phyloP scores from a whole-genome alignment of 441 rosid genomes.

The Codiaeum variegatum region DNA sequence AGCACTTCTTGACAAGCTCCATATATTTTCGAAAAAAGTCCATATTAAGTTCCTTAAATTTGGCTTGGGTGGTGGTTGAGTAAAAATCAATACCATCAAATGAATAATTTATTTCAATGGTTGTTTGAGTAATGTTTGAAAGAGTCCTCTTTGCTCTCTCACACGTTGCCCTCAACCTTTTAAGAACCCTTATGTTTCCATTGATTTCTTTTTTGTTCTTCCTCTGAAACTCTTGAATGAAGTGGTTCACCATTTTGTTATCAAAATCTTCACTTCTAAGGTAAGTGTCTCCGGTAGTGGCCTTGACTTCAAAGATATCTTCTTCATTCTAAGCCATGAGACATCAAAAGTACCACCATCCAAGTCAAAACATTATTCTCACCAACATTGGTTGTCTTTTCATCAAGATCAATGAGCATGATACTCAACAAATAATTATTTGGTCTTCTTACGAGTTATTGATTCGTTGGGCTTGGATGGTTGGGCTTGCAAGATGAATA shows the following conservation, averaged over 20 bases:
- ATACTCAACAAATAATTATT: no score
- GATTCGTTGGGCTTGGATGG: no score
- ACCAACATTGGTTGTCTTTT: conserved; percentile 51
- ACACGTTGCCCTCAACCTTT: conserved; percentile 58
- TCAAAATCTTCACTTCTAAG: conserved; percentile 69
- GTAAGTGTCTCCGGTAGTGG: conserved; percentile 70
- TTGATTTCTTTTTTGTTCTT: conserved; percentile 68
- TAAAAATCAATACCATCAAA: conserved; percentile 69
- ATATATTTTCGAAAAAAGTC: conserved; percentile 71
- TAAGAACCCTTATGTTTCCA: conserved; percentile 57
- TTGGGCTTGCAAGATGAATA: no score
- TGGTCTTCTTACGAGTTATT: no score
- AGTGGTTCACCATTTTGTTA: conserved; percentile 70
- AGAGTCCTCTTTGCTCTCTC: conserved; percentile 53
- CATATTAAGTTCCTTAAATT: conserved; percentile 71
- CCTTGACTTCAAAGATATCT: conserved; percentile 68
- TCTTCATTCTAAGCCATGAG: conserved; percentile 65
- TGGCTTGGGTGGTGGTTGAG: conserved; percentile 58
- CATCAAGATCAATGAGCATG: conserved; percentile 67
- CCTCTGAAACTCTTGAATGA: conserved; percentile 70
- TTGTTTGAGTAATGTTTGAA: conserved; percentile 53
- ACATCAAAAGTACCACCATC: conserved; percentile 85
- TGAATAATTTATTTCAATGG: conserved; percentile 63
- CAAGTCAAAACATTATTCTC: conserved; percentile 74
- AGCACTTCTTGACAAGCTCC: conserved; percentile 79